A percentile compares a stretch with the other conserved stretches of the same genome.
These are phyloP conservation scores for Schizothecium vesticola DNA, from an alignment of 495 filamentous ascomycete genomes.

Conservation along the genomic window DNA sequence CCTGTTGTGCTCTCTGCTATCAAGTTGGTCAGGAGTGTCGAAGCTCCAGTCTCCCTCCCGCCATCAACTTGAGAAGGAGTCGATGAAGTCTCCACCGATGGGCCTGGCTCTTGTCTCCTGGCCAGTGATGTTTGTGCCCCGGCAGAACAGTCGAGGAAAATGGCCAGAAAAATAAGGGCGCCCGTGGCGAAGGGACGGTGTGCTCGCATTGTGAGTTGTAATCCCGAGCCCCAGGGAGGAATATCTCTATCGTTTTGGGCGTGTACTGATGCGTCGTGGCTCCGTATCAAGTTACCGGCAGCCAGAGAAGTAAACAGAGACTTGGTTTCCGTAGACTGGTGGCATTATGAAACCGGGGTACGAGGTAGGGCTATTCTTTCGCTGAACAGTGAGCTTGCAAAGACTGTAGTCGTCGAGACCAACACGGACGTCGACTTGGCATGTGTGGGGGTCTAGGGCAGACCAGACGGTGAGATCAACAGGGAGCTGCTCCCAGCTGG, in stretches of 20 bases:
- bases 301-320: background rate
- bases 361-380: background rate
- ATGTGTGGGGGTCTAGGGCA: background rate
- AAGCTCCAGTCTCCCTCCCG: background rate
- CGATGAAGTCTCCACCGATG: background rate
- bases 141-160: background rate
- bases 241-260: background rate
- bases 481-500: background rate
- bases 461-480: background rate
- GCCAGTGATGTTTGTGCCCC: background rate
- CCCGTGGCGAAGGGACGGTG: background rate
- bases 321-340: background rate
- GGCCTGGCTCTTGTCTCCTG: background rate
- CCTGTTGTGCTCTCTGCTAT: background rate
- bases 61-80: background rate
- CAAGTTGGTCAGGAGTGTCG: background rate
- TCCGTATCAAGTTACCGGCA: background rate
- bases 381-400: background rate
- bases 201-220: background rate
- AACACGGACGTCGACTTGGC: background rate
- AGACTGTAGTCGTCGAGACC: background rate
- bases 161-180: background rate
- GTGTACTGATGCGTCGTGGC: background rate
- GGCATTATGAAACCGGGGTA: background rate
- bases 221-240: background rate